Evolutionary conservation across 2,329 filamentous ascomycete genomes (phyloP), one percentile per base, ranked within the genome.

Genomic region (Aspergillus fumigatus): DNA sequence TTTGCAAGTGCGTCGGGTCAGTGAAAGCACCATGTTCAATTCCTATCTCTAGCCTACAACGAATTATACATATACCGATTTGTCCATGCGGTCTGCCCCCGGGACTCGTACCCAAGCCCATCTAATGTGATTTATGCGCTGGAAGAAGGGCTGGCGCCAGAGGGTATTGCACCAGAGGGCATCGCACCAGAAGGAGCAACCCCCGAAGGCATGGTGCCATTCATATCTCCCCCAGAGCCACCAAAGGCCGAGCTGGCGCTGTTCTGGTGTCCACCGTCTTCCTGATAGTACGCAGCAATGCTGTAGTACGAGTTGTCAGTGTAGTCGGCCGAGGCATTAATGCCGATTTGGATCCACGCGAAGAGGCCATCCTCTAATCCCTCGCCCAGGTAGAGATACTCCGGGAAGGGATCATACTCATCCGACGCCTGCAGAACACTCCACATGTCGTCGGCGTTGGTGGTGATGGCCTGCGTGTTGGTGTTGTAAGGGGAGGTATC

Each of bases 341-440:
- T 73, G 35, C 78, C 78, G 27, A 80, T 74, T 57, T 75, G 73
- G 59, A 81, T 80, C 78, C 78, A 81, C 11, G 76, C 77, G 40
- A 80, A 74, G 26, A 81, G 63, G 19, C 79, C 78, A 58, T 80
- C 78, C 10, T 71, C 63, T 21, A 81, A 66, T 21, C 72, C 68
- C 29, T 82, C 76, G 3, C 82, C 80, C 26, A 84, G 77, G 53
- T 81, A 78, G 45, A 81, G 73, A 58, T 81, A 83, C 65, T 84
- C 78, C 10, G 81, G 73, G 65, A 83, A 77, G 0, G 82, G 82
- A 56, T 82, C 79, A 53, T 79, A 79, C 41, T 75, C 71, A 4
- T 70, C 73, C 50, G 73, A 74, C 9, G 77, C 74, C 62, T 76
- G 72, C 57, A 66, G 60, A 17, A 75, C 67, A 60, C 76, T 75